These are phyloP conservation scores for Eragrostis nindensis DNA, from an alignment of 176 grass and related monocot species.

Conservation along the genomic window DNA sequence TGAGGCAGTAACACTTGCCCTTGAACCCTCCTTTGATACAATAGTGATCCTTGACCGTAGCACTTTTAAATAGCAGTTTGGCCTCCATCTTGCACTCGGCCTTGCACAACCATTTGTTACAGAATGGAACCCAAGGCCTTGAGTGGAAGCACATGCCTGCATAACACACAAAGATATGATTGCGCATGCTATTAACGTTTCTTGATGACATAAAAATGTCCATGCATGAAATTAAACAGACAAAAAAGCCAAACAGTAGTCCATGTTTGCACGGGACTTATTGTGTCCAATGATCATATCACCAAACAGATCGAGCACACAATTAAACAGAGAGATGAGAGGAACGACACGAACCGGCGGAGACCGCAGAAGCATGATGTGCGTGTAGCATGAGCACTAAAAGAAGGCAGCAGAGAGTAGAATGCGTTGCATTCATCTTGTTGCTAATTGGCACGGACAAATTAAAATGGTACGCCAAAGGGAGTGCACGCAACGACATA, in stretches of 20 bases:
- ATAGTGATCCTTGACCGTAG: not conserved
- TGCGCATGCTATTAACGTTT: not conserved
- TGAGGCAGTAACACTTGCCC: not conserved
- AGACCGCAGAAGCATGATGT: not conserved
- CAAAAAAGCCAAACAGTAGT: not conserved
- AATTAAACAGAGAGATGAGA: not conserved
- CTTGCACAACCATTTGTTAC: slow-evolving; percentile 16
- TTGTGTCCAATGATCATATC: not conserved
- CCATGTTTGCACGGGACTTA: not conserved
- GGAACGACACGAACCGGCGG: slow-evolving; percentile 1
- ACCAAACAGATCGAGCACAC: not conserved
- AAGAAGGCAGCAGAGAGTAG: slow-evolving; percentile 1
- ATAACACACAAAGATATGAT: not conserved
- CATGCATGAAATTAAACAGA: not conserved
- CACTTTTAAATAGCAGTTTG: not conserved
- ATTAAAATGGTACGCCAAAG: not conserved
- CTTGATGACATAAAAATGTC: not conserved
- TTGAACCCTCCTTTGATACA: slow-evolving; percentile 25
- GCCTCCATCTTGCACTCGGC: not conserved
- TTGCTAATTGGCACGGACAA: not conserved
- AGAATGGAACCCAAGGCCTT: not conserved
- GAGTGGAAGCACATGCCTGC: not conserved
- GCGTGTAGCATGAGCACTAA: not conserved
- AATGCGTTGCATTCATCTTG: not conserved
- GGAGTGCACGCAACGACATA: not conserved